phyloP scores from a whole-genome alignment of 768 basidiomycete species.

The Nidularia pulvinata region DNA sequence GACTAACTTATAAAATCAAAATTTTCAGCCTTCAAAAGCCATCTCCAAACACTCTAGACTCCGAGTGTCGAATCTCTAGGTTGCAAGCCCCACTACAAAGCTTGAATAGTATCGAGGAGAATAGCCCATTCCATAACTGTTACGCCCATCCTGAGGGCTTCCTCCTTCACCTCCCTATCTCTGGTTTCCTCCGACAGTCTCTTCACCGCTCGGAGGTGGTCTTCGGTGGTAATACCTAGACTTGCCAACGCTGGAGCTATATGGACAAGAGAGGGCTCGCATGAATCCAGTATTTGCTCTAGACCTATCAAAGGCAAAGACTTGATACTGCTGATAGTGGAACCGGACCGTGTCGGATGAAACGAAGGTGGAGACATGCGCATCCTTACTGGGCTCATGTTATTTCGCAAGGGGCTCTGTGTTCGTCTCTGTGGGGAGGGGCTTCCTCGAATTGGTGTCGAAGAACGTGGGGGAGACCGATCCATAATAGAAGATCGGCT shows the following conservation, averaged over 20 bases:
- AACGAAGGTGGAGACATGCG: slow-evolving; percentile 28
- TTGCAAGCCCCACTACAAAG: slow-evolving; percentile 7
- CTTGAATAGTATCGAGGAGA: slow-evolving; percentile 62
- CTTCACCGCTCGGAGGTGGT: slow-evolving; percentile 63
- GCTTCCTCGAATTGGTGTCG: slow-evolving; percentile 3
- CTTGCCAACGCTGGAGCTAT: slow-evolving; percentile 53
- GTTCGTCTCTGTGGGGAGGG: neutral
- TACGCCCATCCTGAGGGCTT: slow-evolving; percentile 65
- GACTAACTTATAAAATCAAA: no score
- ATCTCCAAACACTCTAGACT: no score
- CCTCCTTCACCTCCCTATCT: slow-evolving; percentile 69
- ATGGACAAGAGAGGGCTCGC: slow-evolving; percentile 66
- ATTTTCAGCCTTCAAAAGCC: no score
- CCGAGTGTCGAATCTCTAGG: no score
- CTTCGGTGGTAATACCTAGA: slow-evolving; percentile 58
- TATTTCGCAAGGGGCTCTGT: neutral
- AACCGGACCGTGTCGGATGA: slow-evolving; percentile 34
- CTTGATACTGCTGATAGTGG: slow-evolving; percentile 41
- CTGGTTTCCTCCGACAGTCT: slow-evolving; percentile 64
- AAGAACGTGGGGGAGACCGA: slow-evolving; percentile 2
- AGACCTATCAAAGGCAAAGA: slow-evolving; percentile 36
- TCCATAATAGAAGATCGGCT: neutral
- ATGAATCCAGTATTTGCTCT: slow-evolving; percentile 55
- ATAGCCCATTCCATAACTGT: slow-evolving; percentile 83
- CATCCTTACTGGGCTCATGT: slow-evolving; percentile 16